A percentile compares a stretch with the other conserved stretches of the same genome.
Conservation (phyloP, 1,284 basidiomycete species). For the Rhodotorula sp. region DNA sequence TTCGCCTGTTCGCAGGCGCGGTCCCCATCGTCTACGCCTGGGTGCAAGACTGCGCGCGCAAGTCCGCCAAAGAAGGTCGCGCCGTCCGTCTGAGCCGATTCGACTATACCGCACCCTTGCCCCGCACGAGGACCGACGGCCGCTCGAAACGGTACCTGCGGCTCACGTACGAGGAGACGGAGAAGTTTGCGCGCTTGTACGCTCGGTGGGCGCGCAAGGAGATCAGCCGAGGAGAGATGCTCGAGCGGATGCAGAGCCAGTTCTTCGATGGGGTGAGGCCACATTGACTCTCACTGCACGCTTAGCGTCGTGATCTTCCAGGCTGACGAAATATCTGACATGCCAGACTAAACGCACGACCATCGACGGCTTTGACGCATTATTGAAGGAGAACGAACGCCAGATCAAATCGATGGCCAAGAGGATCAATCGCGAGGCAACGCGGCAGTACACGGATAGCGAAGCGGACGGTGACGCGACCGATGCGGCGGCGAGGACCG, state of each 20-base stretch:
- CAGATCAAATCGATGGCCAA: background rate
- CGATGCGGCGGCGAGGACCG: background rate
- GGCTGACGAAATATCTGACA: background rate
- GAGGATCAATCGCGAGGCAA: background rate
- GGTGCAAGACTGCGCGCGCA: background rate
- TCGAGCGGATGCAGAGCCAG: background rate
- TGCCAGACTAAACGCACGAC: background rate
- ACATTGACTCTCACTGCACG: background rate
- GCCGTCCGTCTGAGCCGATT: background rate
- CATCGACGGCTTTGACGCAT: background rate
- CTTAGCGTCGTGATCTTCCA: too few relatives aligned
- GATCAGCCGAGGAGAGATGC: background rate
- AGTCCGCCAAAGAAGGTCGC: background rate
- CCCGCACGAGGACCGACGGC: background rate
- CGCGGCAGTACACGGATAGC: background rate
- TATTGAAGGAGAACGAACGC: background rate
- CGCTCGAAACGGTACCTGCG: conserved; percentile 1
- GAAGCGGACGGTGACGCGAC: background rate
- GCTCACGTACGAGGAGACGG: background rate
- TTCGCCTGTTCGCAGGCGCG: background rate
- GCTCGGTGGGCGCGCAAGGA: too few relatives aligned
- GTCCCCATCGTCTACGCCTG: background rate
- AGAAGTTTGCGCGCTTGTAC: background rate
- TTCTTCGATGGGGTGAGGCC: conserved; percentile 2
- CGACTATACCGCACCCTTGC: background rate